Evolutionary conservation across 768 basidiomycete genomes (phyloP), one percentile per base, ranked within the genome.

Genomic region (Tephrocybe sp.): DNA sequence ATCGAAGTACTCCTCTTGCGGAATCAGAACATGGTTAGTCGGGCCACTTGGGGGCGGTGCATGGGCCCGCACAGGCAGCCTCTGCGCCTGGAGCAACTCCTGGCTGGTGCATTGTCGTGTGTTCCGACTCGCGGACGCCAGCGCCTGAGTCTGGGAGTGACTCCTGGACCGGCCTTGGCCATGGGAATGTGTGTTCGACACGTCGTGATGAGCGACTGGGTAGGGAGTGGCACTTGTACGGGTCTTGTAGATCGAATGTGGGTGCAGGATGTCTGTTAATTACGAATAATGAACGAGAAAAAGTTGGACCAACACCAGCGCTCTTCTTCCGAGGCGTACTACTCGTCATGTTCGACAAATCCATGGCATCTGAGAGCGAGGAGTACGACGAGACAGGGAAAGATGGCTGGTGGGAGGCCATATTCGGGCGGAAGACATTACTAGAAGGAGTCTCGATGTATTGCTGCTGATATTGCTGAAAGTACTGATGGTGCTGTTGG

Each of bases 11-110:
- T 58, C 55, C 9, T 12, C 35, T 39, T 68, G 66, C 6, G 68
- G 66, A 1, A 69, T 51, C 7, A 58, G 50, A 9, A 60, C 19
- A 41, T 65, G 62, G 44, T 68, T 68, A 6, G 58, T 58, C 1
- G 65, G 62, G 3, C 59, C 63, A 35, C 30, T 47, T 1, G 53
- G 48, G 16, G 49, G 26, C 16, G 42, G 43, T 16, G 8, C 34
- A 5, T 36, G 18, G 24, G 28, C 12, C 24, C 31, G 13, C 30
- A 19, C 13, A 8, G 34, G 15, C n/a, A 50, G 24, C 18, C 26
- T 22, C 8, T 38, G 51, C 9, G 11, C 54, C 22, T 52, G 47
- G 6, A 21, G 25, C 3, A 32, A n/a, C 16, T 55, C 51, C 9
- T 52, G 35, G 35, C 21, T 27, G 32, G 43, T 42, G 37, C 40